phyloP scores from a whole-genome alignment of 1,139 yeast species.

The Saccharomycopsis hybrid region DNA sequence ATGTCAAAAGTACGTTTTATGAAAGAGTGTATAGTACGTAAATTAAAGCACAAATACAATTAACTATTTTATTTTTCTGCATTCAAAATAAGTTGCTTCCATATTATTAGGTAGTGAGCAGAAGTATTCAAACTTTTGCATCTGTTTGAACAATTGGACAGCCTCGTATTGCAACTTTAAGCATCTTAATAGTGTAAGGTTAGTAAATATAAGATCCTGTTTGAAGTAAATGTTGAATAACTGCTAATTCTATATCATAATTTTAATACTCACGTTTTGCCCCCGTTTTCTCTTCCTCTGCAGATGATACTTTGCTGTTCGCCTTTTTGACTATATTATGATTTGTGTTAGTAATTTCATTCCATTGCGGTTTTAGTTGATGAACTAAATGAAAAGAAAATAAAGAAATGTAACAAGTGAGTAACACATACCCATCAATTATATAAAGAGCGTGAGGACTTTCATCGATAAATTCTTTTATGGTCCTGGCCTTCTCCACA shows the following conservation, averaged over 20 bases:
- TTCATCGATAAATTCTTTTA: constrained; percentile 16
- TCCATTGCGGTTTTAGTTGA: no score
- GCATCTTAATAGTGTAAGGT: constrained; percentile 5
- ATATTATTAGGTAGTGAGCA: constrained; percentile 18
- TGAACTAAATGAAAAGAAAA: no score
- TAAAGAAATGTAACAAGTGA: no score
- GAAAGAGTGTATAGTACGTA: no score
- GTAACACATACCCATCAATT: constrained; percentile 11
- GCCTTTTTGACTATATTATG: constrained; percentile 12
- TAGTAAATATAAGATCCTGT: neutral
- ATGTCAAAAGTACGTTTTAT: no score
- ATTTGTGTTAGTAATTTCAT: no score
- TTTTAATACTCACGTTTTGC: constrained; percentile 13
- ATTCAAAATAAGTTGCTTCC: constrained; percentile 19
- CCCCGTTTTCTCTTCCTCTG: constrained; percentile 14
- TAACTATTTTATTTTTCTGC: constrained; percentile 17
- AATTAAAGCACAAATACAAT: neutral
- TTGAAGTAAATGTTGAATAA: no score
- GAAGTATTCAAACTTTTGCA: constrained; percentile 20
- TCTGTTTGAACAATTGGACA: constrained; percentile 18
- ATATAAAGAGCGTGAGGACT: constrained; percentile 18
- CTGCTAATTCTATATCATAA: neutral
- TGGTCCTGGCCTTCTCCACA: constrained; percentile 1
- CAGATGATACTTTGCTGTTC: constrained; percentile 18
- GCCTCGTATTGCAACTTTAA: constrained; percentile 19